Base-by-base conservation (phyloP, 495 filamentous ascomycete species). In the Barbatosphaeria neglecta region DNA sequence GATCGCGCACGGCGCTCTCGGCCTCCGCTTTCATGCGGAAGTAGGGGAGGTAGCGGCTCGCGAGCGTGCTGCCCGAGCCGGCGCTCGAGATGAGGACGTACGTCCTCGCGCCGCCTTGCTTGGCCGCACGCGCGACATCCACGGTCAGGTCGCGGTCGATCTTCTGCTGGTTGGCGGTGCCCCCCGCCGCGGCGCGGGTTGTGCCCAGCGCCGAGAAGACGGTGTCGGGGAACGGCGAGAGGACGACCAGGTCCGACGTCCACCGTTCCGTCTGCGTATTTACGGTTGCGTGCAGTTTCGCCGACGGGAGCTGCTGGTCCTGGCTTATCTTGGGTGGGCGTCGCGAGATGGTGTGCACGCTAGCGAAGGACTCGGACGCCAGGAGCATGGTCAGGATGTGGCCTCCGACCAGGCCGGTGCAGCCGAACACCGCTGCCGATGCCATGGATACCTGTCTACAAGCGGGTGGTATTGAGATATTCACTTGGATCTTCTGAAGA, bases 21-120 rank as follows among this genome's bases (percentile, higher is more conserved):
- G 90, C 74, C 55, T 87, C 82, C 11, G 70, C 73, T 68, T 94
- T 94, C 83, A 93, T 90, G 53, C 76, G 71, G 3, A 63, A 41
- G 57, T 90, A 88, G 0, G 77, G 69, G 3, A 77, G 51, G 1
- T n/a, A n/a, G n/a, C 47, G 47, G 24, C 31, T 41, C 41, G 17
- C 37, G 7, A 56, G 5, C 6, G 65, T 1, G 0, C 74, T 75
- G 11, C 63, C 52, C 13, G 72, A 70, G 18, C 75, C 75, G 3
- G 50, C 59, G 17, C 69, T 66, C 0, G 83, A 87, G 31, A 87
- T 70, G 46, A 90, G 73, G 2, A 87, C 81, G 53, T 78, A 88
- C 27, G 74, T 77, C 50, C 77, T 74, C 17, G 74, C 69, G 2
- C 83, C 83, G 17, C 75, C 75, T 10, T 73, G 66, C 51, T 73